A percentile compares a stretch with the other conserved stretches of the same genome.
Evolutionary conservation across 805 yeast genomes (phyloP).

Genomic region (Starmerella roubikii): DNA sequence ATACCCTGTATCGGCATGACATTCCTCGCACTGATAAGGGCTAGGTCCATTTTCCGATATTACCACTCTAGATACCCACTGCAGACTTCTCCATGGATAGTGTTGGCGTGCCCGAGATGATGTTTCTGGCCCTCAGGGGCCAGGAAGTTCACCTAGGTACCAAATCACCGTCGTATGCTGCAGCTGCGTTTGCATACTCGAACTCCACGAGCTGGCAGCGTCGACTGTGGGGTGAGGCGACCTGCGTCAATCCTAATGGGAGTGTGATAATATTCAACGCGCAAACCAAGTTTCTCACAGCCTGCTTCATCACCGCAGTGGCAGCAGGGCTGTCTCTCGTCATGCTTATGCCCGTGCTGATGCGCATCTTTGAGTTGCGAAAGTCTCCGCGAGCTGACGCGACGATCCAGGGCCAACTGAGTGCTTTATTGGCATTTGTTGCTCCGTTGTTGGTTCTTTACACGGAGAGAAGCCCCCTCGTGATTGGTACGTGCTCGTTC

Average conservation of each 20-base stretch:
- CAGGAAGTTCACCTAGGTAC: background rate
- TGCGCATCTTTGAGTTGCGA: slow-evolving; percentile 7
- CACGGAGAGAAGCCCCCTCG: slow-evolving; percentile 7
- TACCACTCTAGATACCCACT: no score
- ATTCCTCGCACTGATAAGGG: no score
- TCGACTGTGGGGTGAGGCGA: slow-evolving; percentile 3
- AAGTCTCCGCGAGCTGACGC: slow-evolving; percentile 12
- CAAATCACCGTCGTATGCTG: background rate
- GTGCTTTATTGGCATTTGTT: slow-evolving; percentile 10
- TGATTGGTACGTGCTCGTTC: slow-evolving; percentile 4
- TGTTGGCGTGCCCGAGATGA: background rate
- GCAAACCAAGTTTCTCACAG: slow-evolving; percentile 17
- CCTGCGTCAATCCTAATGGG: slow-evolving; percentile 6
- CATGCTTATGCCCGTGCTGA: slow-evolving; percentile 11
- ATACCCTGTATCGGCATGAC: no score
- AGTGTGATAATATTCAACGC: slow-evolving; percentile 15
- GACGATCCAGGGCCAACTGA: slow-evolving; percentile 16
- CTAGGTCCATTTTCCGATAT: no score
- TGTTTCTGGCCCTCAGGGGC: background rate
- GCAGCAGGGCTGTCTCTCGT: slow-evolving; percentile 11
- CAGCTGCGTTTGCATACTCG: background rate
- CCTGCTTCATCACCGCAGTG: slow-evolving; percentile 13
- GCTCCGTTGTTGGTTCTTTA: slow-evolving; percentile 11
- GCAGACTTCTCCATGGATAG: no score
- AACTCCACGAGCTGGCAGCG: background rate